Base-by-base conservation (phyloP, 1,284 basidiomycete species). In the Tylopilus sp. region DNA sequence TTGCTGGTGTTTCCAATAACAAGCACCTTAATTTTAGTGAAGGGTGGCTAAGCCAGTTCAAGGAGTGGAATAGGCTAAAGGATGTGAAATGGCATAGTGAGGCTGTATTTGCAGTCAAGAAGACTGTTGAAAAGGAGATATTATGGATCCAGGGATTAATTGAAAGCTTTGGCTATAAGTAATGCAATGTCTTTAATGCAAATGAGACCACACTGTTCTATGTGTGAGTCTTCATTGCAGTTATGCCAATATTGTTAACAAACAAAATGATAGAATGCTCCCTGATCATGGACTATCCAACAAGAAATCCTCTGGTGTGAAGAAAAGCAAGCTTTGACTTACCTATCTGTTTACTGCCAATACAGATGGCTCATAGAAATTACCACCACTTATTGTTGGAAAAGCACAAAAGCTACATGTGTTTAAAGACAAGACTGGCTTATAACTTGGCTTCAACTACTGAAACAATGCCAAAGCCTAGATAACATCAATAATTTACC, bases 401-500 rank as follows among this genome's bases (percentile, higher is more conserved):
- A 74, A 74, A 54, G 69, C 68, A 27, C 45, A 62, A 12, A 72
- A 72, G 25, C 77, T 71, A 0, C 34, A 62, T 14, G 71, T 68
- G 31, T 79, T 80, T 62, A 62, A 66, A 5, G 64, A 67, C 27
- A 73, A 72, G 56, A 69, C 66, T 8, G 69, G 68, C 3, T 6
- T 41, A 5, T 41, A 73, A 33, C 66, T 65, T 16, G 74, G 76
- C 1, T 78, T 79, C 60, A 41, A 76, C n/a, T 79, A 80, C 56
- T 42, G 25, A 0, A 70, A 71, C 58, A 80, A 79, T 57, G 69
- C 68, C 2, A 58, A 57, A 21, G 63, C 63, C 3, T 64, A 55
- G 35, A 64, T 79, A 76, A 77, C 61, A 7, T 60, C 12, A 34
- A n/a, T 25, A 1, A 35, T 77, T 5, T 80, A 78, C 63, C 59